phyloP scores from a whole-genome alignment of 108 stramenopile genomes.

The Cyclotella choctawhatcheeana region DNA sequence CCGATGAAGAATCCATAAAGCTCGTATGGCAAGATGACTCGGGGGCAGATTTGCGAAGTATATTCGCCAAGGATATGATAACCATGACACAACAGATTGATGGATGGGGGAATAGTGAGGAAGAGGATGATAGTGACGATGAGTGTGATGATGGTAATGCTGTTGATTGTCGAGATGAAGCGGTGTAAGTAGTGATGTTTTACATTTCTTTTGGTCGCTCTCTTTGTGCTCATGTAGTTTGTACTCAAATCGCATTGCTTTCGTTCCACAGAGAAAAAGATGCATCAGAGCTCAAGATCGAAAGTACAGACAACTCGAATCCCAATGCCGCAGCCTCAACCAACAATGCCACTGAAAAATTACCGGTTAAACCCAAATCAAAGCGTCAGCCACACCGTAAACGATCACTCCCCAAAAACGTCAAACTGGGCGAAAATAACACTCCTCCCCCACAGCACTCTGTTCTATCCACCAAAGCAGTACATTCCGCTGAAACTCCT shows the following conservation, averaged over 20 bases:
- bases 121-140: constrained; percentile 1
- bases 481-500: constrained; percentile 20
- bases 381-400: not conserved
- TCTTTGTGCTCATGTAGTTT: not conserved
- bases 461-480: not conserved
- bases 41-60: constrained; percentile 12
- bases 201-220: not conserved
- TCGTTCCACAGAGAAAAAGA: no score
- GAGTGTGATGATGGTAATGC: not conserved
- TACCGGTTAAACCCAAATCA: not conserved
- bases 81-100: constrained; percentile 59
- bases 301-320: not conserved
- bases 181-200: not conserved
- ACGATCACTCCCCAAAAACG: not conserved
- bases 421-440: constrained; percentile 13
- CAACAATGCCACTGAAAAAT: not conserved
- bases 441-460: constrained; percentile 17
- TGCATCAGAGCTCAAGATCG: not conserved
- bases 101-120: constrained; percentile 15
- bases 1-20: constrained; percentile 26
- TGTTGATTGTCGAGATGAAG: no score
- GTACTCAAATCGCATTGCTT: not conserved
- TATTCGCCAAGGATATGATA: constrained; percentile 21
- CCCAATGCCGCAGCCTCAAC: not conserved
- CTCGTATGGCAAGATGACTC: constrained; percentile 26